These are phyloP conservation scores for Microstegium vimineum DNA, from an alignment of 176 grass and related monocot species.

Conservation along the genomic window DNA sequence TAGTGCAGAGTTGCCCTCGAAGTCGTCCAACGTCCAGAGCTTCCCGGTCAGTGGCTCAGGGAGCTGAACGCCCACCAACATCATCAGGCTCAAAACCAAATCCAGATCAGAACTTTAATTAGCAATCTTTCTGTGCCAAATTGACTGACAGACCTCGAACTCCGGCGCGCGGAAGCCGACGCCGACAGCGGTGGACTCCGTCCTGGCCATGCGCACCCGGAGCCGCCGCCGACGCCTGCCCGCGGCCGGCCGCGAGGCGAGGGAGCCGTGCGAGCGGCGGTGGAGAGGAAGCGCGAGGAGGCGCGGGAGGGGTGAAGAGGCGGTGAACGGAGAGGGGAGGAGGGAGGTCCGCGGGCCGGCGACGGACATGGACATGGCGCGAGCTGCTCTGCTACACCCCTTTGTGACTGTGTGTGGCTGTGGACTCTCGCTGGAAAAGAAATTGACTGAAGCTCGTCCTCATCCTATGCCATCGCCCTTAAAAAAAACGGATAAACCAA, in stretches of 20 bases:
- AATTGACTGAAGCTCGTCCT: too few species aligned
- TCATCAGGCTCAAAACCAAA: background rate
- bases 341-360: background rate
- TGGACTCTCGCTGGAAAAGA: too few species aligned
- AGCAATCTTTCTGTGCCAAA: background rate
- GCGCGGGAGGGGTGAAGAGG: background rate
- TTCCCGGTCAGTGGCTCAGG: conserved; percentile 74
- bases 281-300: background rate
- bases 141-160: background rate
- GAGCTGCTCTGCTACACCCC: background rate
- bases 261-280: background rate
- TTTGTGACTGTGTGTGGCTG: conserved; percentile 24
- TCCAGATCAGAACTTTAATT: background rate
- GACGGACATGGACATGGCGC: conserved; percentile 18
- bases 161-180: conserved; percentile 3
- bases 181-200: conserved; percentile 35
- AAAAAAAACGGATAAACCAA: too few species aligned
- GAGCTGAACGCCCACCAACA: conserved; percentile 45
- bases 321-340: background rate
- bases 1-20: conserved; percentile 61
- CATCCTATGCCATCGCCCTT: too few species aligned
- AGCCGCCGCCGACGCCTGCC: background rate
- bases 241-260: background rate
- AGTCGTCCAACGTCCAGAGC: conserved; percentile 79
- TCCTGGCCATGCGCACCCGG: conserved; percentile 51